A percentile compares a stretch with the other conserved stretches of the same genome.
Conservation (phyloP, 2,329 filamentous ascomycete genomes). For the Sporothrix pallida region DNA sequence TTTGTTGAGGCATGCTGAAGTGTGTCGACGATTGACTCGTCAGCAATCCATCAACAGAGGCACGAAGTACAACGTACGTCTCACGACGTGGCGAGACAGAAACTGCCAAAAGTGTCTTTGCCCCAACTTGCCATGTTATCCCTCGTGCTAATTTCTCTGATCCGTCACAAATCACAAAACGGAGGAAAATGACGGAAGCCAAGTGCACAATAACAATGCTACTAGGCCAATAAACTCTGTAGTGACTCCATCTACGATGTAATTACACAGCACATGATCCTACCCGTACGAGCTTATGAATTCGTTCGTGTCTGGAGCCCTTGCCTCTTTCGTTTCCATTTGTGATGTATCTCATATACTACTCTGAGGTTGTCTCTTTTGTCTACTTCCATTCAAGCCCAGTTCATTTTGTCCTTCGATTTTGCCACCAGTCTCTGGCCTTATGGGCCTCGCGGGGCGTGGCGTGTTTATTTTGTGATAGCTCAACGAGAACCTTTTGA, state of each 20-base stretch:
- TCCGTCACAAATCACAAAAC: conserved; percentile 5
- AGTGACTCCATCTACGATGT: neutral
- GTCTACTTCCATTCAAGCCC: neutral
- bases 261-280: neutral
- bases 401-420: neutral
- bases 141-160: neutral
- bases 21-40: neutral
- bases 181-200: neutral
- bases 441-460: neutral
- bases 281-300: neutral
- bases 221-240: neutral
- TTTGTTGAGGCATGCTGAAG: neutral
- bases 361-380: neutral
- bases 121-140: neutral
- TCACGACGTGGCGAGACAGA: neutral
- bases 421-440: neutral
- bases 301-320: neutral
- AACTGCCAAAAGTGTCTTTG: neutral
- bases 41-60: neutral
- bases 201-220: neutral
- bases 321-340: neutral
- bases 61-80: no score
- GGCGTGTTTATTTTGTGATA: neutral
- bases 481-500: neutral
- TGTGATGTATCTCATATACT: conserved; percentile 1